These are phyloP conservation scores for Phytophthora litchii DNA, from an alignment of 352 stramenopile genomes.

Conservation along the genomic window DNA sequence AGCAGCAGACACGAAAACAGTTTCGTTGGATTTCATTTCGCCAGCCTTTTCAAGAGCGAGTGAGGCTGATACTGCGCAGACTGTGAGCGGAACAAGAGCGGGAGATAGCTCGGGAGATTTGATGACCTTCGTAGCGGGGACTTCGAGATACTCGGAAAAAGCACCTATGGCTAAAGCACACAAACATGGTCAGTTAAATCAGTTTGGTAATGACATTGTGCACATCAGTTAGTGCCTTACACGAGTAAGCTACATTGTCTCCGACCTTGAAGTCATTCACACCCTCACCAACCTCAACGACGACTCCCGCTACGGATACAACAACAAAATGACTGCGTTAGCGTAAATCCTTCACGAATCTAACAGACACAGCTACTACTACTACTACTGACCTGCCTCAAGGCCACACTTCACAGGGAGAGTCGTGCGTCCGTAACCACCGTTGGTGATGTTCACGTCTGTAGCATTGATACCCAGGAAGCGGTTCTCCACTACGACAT, in stretches of 20 bases:
- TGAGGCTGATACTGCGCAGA: slow-evolving; percentile 45
- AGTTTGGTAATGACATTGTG: not conserved
- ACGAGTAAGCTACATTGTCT: slow-evolving; percentile 47
- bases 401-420: slow-evolving; percentile 19
- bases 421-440: slow-evolving; percentile 24
- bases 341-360: too few species aligned
- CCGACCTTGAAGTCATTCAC: slow-evolving; percentile 47
- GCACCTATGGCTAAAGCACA: slow-evolving; percentile 40
- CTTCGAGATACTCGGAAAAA: slow-evolving; percentile 57
- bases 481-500: slow-evolving; percentile 44
- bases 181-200: not conserved
- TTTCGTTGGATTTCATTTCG: slow-evolving; percentile 29
- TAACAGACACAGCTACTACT: not conserved
- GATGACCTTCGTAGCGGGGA: slow-evolving; percentile 35
- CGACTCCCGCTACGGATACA: slow-evolving; percentile 32
- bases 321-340: not conserved
- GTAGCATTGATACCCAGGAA: slow-evolving; percentile 56
- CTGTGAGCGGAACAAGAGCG: slow-evolving; percentile 39
- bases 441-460: slow-evolving; percentile 62
- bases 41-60: slow-evolving; percentile 26
- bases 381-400: slow-evolving; percentile 20
- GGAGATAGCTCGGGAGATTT: slow-evolving; percentile 27
- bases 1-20: slow-evolving; percentile 22
- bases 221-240: slow-evolving; percentile 12
- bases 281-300: slow-evolving; percentile 42